A percentile compares a stretch with the other conserved stretches of the same genome.
These are phyloP conservation scores for Pyricularia pennisetigena DNA, from an alignment of 2,329 filamentous ascomycete species.

Conservation along the genomic window DNA sequence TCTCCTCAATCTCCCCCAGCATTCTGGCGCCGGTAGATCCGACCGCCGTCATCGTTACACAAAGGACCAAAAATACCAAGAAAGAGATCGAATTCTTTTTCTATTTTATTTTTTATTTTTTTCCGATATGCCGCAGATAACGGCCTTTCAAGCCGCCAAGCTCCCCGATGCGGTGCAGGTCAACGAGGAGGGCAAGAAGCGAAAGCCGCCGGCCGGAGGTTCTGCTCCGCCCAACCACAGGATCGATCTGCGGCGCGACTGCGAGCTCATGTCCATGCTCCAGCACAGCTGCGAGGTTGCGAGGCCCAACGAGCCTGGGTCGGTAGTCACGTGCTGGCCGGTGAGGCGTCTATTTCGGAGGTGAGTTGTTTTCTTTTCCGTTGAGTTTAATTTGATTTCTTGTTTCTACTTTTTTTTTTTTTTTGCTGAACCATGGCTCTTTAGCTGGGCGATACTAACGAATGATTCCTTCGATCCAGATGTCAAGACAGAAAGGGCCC, in stretches of 20 bases:
- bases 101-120: too few relatives aligned
- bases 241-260: slow-evolving; percentile 39
- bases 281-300: slow-evolving; percentile 52
- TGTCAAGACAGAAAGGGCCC: slow-evolving; percentile 46
- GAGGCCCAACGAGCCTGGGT: slow-evolving; percentile 31
- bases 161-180: slow-evolving; percentile 39
- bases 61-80: neutral
- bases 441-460: neutral
- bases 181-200: slow-evolving; percentile 36
- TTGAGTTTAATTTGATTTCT: too few relatives aligned
- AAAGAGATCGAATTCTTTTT: too few relatives aligned
- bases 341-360: slow-evolving; percentile 50
- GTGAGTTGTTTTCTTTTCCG: slow-evolving; percentile 26
- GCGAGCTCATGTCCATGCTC: slow-evolving; percentile 46
- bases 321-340: slow-evolving; percentile 43
- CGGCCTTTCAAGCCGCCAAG: slow-evolving; percentile 39
- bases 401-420: neutral
- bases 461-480: slow-evolving; percentile 23
- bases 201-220: slow-evolving; percentile 38
- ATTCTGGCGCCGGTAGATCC: slow-evolving; percentile 35
- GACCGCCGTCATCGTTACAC: slow-evolving; percentile 23
- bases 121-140: slow-evolving; percentile 1
- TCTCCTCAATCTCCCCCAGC: slow-evolving; percentile 45
- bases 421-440: slow-evolving; percentile 2
- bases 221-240: slow-evolving; percentile 18